Percentiles rank a stretch among this genome's conserved stretches.
phyloP scores from a whole-genome alignment of 805 yeast genomes.

The Hanseniaspora valbyensis region DNA sequence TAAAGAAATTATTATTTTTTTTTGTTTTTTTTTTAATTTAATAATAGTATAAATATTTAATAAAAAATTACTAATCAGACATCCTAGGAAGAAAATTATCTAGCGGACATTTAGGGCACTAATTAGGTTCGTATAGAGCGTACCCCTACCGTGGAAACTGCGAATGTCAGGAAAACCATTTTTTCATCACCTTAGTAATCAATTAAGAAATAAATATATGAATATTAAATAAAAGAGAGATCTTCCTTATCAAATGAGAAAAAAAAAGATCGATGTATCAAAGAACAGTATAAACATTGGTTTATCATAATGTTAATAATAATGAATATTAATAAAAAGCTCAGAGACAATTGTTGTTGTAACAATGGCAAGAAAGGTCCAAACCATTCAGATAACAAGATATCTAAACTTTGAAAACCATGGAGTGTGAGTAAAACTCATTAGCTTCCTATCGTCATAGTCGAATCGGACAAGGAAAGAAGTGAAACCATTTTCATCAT shows the following conservation, averaged over 20 bases:
- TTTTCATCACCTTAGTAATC: slow-evolving; percentile 51
- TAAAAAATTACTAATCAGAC: slow-evolving; percentile 47
- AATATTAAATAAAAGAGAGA: not conserved
- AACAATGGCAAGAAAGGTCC: slow-evolving; percentile 82
- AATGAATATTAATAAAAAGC: slow-evolving; percentile 3
- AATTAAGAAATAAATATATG: not conserved
- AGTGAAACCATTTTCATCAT: slow-evolving; percentile 50
- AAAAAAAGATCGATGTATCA: not conserved
- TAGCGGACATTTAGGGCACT: slow-evolving; percentile 73
- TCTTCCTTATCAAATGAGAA: too few relatives aligned
- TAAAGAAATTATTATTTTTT: not conserved
- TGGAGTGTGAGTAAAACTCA: slow-evolving; percentile 14
- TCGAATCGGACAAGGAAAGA: slow-evolving; percentile 90
- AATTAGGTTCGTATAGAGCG: slow-evolving; percentile 65
- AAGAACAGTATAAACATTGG: slow-evolving; percentile 1
- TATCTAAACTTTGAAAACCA: slow-evolving; percentile 22
- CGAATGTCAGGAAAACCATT: slow-evolving; percentile 62
- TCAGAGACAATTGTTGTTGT: slow-evolving; percentile 16
- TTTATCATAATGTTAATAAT: not conserved
- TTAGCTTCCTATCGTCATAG: slow-evolving; percentile 77
- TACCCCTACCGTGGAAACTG: slow-evolving; percentile 92
- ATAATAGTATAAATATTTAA: not conserved
- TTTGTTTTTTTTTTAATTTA: not conserved
- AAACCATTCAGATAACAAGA: slow-evolving; percentile 22
- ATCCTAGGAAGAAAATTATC: slow-evolving; percentile 70